These are phyloP conservation scores for Zea mays DNA, from an alignment of 176 grass and related monocot genomes.

Conservation along the genomic window Zm-B73-REFERENCE-NAM-5.0 NC_050105.1:6250501-6251000, in stretches of 20 bases:
- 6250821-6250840: not conserved
- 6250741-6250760: not conserved
- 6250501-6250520: too few relatives aligned
- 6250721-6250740: not conserved
- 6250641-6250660: too few relatives aligned
- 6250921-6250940: constrained; percentile 25
- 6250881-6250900: not conserved
- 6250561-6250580: too few relatives aligned
- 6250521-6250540: too few relatives aligned
- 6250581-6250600: too few relatives aligned
- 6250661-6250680: not conserved
- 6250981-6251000: constrained; percentile 21
- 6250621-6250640: too few relatives aligned
- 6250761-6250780: too few relatives aligned
- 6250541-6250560: too few relatives aligned
- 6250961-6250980: constrained; percentile 6
- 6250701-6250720: too few relatives aligned
- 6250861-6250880: not conserved
- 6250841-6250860: constrained; percentile 8
- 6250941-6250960: constrained; percentile 25
- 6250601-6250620: too few relatives aligned
- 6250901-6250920: constrained; percentile 36
- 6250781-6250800: constrained; percentile 13
- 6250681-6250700: not conserved
- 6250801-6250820: not conserved